phyloP scores from a whole-genome alignment of 345 rosid genomes.

The Mallotus nudiflorus region DNA sequence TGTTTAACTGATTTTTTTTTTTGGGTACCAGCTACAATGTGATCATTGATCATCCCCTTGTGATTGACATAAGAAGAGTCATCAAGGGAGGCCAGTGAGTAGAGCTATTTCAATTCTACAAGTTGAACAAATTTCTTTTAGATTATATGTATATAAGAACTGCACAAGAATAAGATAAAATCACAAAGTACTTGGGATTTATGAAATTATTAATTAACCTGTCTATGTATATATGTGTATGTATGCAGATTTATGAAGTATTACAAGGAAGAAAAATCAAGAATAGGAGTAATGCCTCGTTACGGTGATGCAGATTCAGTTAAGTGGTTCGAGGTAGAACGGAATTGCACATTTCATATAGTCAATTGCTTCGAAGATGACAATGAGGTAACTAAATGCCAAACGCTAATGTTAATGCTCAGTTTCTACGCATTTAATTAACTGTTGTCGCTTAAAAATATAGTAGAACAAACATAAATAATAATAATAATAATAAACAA shows the following conservation, averaged over 20 bases:
- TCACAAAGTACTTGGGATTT: no score
- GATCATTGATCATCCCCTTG: constrained; percentile 45
- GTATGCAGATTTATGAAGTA: constrained; percentile 36
- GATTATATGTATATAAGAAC: no score
- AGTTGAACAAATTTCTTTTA: no score
- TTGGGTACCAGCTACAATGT: constrained; percentile 58
- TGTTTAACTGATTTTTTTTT: no score
- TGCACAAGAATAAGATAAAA: no score
- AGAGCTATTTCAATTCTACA: no score
- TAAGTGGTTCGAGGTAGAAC: constrained; percentile 46
- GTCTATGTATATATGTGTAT: background rate
- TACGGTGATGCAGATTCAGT: constrained; percentile 47
- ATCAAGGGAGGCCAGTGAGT: constrained; percentile 58
- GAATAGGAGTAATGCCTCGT: constrained; percentile 56
- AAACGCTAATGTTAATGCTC: no score
- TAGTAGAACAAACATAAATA: no score
- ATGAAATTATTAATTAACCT: no score
- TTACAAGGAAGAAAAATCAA: constrained; percentile 38
- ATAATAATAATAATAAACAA: no score
- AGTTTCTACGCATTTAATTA: no score
- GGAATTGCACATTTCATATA: constrained; percentile 41
- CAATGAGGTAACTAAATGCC: constrained; percentile 37
- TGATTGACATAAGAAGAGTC: constrained; percentile 40
- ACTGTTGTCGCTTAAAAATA: no score
- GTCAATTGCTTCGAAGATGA: constrained; percentile 51